Base-by-base conservation (phyloP, 176 grass and related monocot genomes). In the Leersia perrieri region DNA sequence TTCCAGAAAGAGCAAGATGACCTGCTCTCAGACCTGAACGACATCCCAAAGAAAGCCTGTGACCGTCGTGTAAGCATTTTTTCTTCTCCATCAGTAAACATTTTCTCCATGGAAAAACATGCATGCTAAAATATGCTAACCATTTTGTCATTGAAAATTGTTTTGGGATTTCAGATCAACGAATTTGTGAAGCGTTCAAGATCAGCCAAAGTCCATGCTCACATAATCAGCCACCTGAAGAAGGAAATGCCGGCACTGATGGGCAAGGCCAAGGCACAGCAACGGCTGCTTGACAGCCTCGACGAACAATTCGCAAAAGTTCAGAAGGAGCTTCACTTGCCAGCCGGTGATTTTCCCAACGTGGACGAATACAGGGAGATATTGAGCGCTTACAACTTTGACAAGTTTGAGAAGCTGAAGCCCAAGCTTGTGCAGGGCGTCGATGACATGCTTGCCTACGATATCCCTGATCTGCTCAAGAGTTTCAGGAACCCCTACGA, bases 1-100 rank as follows among this genome's bases (percentile, higher is more conserved):
- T 97, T 97, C 66, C 89, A 90, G 82, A 90, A 79, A 62, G 94
- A 97, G 42, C 94, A 92, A 66, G 91, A 97, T 2, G 91, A 97
- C 68, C 77, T 92, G 70, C 87, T 97, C 41, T 92, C 87, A 1
- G 91, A 97, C 76, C 89, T 97, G 34, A 97, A 94, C 42, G 87
- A 97, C 44, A 97, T 94, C 28, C 94, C 94, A 1, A 97, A 97
- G 82, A 97, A 97, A 73, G 91, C 91, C 30, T 97, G 91, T 42
- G 94, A 97, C 7, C 85, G 91, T 72, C 83, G 80, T 66, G 94
- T 93, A 81, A 91, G 82, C 65, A 40, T 49, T 39, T 70, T 57
- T n/a, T 1, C 53, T 11, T 5, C 12, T 28, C 7, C 15, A 25
- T 38, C 22, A 40, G 44, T 16, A 12, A 44, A 8, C 25, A 61